Evolutionary conservation across 306 rosid species (phyloP).

Genomic region (Dalbergia cultrata): DNA sequence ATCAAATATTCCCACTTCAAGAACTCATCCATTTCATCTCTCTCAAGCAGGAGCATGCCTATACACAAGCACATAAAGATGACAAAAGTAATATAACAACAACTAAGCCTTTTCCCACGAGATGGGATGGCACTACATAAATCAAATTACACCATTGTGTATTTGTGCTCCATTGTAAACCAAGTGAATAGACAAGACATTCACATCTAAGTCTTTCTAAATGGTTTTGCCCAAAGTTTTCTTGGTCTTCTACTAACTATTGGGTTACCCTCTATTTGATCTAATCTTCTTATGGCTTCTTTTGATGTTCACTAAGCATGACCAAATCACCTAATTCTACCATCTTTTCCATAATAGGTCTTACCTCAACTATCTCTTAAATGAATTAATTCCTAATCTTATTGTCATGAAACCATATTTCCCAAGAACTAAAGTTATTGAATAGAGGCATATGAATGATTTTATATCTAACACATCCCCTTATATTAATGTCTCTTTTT

Average conservation of each 20-base stretch:
- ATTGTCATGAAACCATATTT: not conserved
- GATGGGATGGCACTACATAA: not conserved
- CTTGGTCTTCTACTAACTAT: not conserved
- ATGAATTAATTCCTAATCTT: not conserved
- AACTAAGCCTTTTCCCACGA: not conserved
- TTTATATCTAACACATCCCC: too few species aligned
- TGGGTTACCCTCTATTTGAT: not conserved
- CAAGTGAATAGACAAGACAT: not conserved
- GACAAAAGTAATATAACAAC: constrained; percentile 1
- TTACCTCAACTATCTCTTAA: not conserved
- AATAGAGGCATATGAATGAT: too few species aligned
- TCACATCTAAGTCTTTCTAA: not conserved
- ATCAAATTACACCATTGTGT: not conserved
- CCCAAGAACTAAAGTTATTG: too few species aligned
- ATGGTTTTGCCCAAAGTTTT: not conserved
- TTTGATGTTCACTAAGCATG: not conserved
- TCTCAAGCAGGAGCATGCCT: constrained; percentile 4
- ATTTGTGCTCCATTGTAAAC: not conserved
- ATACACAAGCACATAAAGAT: not conserved
- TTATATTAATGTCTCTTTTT: too few species aligned
- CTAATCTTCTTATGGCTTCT: not conserved
- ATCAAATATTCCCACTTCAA: constrained; percentile 1
- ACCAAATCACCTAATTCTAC: not conserved
- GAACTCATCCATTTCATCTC: constrained; percentile 19
- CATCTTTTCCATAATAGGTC: not conserved